A percentile compares a stretch with the other conserved stretches of the same genome.
phyloP scores from a whole-genome alignment of 2,329 filamentous ascomycete species.

The Neofusicoccum umdonicola region DNA sequence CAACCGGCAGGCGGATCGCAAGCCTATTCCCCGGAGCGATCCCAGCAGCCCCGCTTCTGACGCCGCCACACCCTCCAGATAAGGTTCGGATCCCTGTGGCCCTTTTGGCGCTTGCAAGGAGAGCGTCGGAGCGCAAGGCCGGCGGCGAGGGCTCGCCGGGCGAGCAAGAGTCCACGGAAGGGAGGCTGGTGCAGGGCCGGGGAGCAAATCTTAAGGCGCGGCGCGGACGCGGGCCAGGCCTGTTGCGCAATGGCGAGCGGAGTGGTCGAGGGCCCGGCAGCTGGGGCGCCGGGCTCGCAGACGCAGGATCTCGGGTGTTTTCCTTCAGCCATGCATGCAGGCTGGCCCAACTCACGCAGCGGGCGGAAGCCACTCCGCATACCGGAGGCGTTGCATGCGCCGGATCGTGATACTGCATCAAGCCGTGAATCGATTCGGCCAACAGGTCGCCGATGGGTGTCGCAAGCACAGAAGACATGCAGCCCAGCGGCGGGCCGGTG shows the following conservation, averaged over 20 bases:
- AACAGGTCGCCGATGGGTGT: background rate
- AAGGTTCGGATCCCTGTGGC: conserved; percentile 3
- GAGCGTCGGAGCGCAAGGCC: background rate
- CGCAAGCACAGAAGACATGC: conserved; percentile 10
- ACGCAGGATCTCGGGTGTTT: conserved; percentile 10
- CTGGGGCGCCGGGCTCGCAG: background rate
- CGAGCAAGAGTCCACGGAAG: background rate
- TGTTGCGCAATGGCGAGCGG: background rate
- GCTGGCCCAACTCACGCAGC: background rate
- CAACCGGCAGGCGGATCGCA: conserved; percentile 9
- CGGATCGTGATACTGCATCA: conserved; percentile 11
- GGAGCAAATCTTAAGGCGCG: background rate
- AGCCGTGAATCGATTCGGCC: background rate
- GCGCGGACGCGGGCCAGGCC: too few species aligned
- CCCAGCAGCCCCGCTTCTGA: conserved; percentile 8
- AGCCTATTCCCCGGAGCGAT: conserved; percentile 8
- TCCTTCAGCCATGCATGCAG: conserved; percentile 8
- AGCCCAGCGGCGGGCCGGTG: conserved; percentile 4
- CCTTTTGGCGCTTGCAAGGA: background rate
- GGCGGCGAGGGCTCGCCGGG: background rate
- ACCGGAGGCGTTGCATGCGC: background rate
- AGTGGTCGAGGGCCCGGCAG: background rate
- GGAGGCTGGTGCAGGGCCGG: too few species aligned
- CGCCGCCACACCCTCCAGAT: conserved; percentile 1
- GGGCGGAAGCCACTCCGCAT: background rate